Percentiles rank a stretch among this genome's conserved stretches.
Conservation (phyloP, 306 rosid species). For the Acacia confusa region DNA sequence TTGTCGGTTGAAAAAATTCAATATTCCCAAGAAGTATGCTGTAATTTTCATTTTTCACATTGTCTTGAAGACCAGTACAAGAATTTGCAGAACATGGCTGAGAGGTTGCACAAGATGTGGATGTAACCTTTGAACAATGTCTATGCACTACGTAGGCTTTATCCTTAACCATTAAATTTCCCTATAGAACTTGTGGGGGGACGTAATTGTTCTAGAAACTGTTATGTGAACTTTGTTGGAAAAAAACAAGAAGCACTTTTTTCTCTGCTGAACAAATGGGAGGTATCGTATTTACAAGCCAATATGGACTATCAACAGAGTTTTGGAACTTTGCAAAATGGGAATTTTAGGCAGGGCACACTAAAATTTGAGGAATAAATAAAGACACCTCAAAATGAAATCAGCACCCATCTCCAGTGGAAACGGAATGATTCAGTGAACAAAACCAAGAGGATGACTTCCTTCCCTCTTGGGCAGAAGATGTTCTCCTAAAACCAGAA, state of each 20-base stretch:
- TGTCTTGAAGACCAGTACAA: not conserved
- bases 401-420: constrained; percentile 61
- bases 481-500: constrained; percentile 53
- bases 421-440: constrained; percentile 69
- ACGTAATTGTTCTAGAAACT: not conserved
- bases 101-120: not conserved
- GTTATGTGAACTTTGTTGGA: not conserved
- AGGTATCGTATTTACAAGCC: constrained; percentile 45
- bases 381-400: not conserved
- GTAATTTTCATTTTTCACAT: not conserved
- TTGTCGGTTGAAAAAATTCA: not conserved
- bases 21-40: not conserved
- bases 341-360: not conserved
- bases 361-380: constrained; percentile 11
- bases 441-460: constrained; percentile 63
- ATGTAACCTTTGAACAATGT: not conserved
- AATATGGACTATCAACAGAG: constrained; percentile 18
- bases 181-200: not conserved
- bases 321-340: not conserved
- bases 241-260: not conserved
- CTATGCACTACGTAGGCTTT: not conserved
- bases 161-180: not conserved
- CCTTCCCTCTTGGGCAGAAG: constrained; percentile 55
- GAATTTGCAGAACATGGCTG: not conserved
- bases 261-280: constrained; percentile 24